Base-by-base conservation (phyloP, 306 rosid species). In the Sechiopsis laciniata region DNA sequence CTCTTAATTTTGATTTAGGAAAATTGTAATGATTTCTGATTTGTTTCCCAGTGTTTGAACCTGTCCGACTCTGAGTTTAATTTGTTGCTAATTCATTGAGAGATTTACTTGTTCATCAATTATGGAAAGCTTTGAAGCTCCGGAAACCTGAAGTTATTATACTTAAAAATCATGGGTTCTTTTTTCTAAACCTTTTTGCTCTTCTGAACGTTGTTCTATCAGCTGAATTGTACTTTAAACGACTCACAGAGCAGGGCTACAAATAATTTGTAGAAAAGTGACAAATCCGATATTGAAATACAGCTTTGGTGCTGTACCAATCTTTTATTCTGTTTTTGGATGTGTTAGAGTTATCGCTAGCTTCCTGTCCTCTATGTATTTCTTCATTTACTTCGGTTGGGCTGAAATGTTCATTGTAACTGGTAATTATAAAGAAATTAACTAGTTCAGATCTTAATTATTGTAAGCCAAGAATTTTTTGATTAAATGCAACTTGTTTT, bases 1-100 rank as follows among this genome's bases (percentile, higher is more conserved):
- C 65, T 61, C 45, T 61, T 26, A 14, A 51, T 51, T 26, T 61
- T 61, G 42, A 61, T 61, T 29, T 59, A 14, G 67, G 67, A 61
- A 13, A 61, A 3, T 61, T 61, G n/a, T 45, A 45, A 66, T 9
- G n/a, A 66, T 42, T 45, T 66, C 72, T 45, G 6, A 9, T 6
- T 65, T 6, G 8, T 65, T 40, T 7, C 48, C 50, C 21, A 32
- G 69, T 62, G 69, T 45, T 48, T 10, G 15, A 11, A 35, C 2
- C 13, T 14, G 45, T 29, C 67, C 2, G 20, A 61, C 16, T 29
- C 10, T 10, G 45, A 6, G 10, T 6, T 29, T 14, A 60, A 0
- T 24, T 60, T 24, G 8, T 14, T 60, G 66, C 66, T 60, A 24
- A 37, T 26, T 24, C 17, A 22, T 60, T 1, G 66, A 13, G 9